Percentiles rank a stretch among this genome's conserved stretches.
These are phyloP conservation scores for Leccinum subgranulosum DNA, from an alignment of 768 basidiomycete species.

Conservation along the genomic window DNA sequence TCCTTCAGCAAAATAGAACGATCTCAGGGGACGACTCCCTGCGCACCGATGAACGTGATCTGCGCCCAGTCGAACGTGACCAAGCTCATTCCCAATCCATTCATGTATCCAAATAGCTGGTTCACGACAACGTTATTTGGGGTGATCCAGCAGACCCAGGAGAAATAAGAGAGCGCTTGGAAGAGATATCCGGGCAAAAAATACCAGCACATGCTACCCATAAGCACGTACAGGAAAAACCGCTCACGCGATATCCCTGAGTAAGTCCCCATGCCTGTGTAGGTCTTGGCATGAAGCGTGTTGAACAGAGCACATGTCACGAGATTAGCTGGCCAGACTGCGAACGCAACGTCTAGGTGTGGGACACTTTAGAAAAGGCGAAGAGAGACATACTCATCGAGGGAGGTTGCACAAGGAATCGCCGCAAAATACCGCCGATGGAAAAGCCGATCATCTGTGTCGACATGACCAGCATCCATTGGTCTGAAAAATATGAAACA, in stretches of 20 bases:
- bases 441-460: slow-evolving; percentile 69
- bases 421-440: slow-evolving; percentile 54
- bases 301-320: slow-evolving; percentile 72
- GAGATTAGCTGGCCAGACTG: slow-evolving; percentile 72
- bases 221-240: slow-evolving; percentile 47
- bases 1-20: not conserved
- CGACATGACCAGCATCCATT: slow-evolving; percentile 65
- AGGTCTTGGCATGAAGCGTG: slow-evolving; percentile 60
- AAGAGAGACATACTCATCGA: slow-evolving; percentile 51
- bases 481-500: slow-evolving; percentile 31
- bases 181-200: slow-evolving; percentile 75
- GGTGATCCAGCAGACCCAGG: slow-evolving; percentile 63
- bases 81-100: slow-evolving; percentile 63
- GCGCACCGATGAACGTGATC: slow-evolving; percentile 37
- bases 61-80: slow-evolving; percentile 84
- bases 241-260: slow-evolving; percentile 51
- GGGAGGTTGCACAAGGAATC: slow-evolving; percentile 62
- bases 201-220: slow-evolving; percentile 40
- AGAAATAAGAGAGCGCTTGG: slow-evolving; percentile 59
- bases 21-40: not conserved
- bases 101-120: slow-evolving; percentile 65
- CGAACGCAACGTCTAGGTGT: slow-evolving; percentile 32
- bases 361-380: not conserved
- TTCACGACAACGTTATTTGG: slow-evolving; percentile 70
- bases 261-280: slow-evolving; percentile 40